These are phyloP conservation scores for Xylariaceae sp. DNA, from an alignment of 2,329 filamentous ascomycete genomes.

Conservation along the genomic window DNA sequence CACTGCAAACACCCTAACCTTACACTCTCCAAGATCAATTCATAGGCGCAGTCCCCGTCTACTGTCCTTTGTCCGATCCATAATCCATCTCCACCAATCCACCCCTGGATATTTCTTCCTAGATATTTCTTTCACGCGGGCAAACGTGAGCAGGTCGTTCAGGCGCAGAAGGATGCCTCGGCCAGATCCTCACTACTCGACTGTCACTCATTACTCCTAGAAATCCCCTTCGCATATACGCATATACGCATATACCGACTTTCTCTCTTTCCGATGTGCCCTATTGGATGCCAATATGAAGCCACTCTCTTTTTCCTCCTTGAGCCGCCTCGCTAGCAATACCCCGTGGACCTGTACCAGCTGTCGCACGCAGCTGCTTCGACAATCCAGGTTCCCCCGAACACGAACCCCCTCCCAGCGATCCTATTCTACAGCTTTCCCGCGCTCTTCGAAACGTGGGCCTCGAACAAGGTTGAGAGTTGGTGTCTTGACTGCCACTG, in stretches of 20 bases:
- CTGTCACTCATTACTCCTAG: constrained; percentile 1
- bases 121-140: neutral
- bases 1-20: no score
- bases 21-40: no score
- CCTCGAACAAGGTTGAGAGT: constrained; percentile 22
- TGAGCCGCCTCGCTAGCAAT: constrained; percentile 35
- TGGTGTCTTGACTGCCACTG: constrained; percentile 44
- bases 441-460: constrained; percentile 22
- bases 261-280: constrained; percentile 16
- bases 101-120: constrained; percentile 2
- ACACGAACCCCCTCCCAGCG: constrained; percentile 21
- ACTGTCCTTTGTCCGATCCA: neutral
- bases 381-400: constrained; percentile 29
- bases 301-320: constrained; percentile 34
- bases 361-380: constrained; percentile 38
- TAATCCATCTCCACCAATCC: neutral
- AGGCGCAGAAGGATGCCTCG: constrained; percentile 8
- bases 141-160: neutral
- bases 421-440: constrained; percentile 22
- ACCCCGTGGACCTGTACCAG: constrained; percentile 43
- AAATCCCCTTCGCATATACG: neutral
- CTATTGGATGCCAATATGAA: constrained; percentile 35
- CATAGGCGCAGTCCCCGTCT: neutral
- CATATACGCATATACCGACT: neutral
- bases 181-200: constrained; percentile 17